Conservation (phyloP, 192 early-diverging fungal species). For the Spizellomyces sp. region DNA sequence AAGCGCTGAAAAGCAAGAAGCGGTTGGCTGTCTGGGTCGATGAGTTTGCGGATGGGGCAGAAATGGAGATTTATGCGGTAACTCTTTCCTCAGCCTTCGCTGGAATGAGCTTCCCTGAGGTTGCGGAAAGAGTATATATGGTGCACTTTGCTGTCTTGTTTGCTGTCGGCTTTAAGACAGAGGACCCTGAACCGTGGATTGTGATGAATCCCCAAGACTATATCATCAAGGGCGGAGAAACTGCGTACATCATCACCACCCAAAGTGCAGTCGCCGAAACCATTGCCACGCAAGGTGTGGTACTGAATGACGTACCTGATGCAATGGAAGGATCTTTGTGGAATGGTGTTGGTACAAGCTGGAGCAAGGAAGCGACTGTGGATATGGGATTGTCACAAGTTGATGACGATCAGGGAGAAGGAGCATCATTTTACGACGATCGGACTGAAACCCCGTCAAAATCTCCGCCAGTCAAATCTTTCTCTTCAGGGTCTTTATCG, state of each 20-base stretch:
- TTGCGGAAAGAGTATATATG: constrained; percentile 57
- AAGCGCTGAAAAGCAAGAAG: constrained; percentile 34
- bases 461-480: background rate
- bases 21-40: constrained; percentile 47
- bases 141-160: constrained; percentile 64
- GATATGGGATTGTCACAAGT: background rate
- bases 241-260: constrained; percentile 56
- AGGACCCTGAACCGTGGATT: constrained; percentile 27
- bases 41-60: constrained; percentile 64
- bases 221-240: constrained; percentile 61
- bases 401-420: background rate
- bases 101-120: constrained; percentile 57
- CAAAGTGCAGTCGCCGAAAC: constrained; percentile 23
- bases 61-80: constrained; percentile 68
- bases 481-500: background rate
- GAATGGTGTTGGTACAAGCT: background rate
- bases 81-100: constrained; percentile 45
- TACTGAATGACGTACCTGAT: constrained; percentile 13
- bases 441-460: background rate
- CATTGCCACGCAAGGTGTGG: constrained; percentile 17
- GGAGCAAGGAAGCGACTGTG: too few species aligned
- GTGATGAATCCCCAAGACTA: constrained; percentile 64
- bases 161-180: constrained; percentile 32
- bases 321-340: background rate
- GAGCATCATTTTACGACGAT: background rate